These are phyloP conservation scores for Polygonum aviculare DNA, from an alignment of 148 eudicot species.

Conservation along the genomic window DNA sequence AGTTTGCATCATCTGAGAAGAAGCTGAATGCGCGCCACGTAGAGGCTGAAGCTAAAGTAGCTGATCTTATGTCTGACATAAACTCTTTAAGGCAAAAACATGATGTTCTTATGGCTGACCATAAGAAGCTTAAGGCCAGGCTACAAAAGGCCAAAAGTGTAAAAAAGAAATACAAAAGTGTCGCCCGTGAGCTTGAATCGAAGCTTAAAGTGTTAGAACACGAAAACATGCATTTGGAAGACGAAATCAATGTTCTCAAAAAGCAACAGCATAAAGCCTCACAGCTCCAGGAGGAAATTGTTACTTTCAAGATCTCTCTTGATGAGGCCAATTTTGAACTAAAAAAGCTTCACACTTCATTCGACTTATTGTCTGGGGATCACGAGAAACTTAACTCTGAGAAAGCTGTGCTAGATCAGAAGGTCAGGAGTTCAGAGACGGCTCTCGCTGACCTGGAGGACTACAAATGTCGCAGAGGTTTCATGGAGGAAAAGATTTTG, in stretches of 20 bases:
- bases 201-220: constrained; percentile 54
- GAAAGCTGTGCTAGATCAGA: constrained; percentile 34
- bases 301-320: constrained; percentile 36
- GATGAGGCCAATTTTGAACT: constrained; percentile 35
- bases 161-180: constrained; percentile 42
- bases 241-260: constrained; percentile 54
- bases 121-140: constrained; percentile 34
- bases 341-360: constrained; percentile 39
- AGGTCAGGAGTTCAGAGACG: constrained; percentile 35
- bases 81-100: constrained; percentile 32
- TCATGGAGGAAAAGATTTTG: constrained; percentile 53
- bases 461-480: constrained; percentile 30
- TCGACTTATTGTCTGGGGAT: constrained; percentile 29
- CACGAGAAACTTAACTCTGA: constrained; percentile 49
- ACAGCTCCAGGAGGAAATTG: constrained; percentile 47
- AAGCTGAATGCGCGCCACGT: constrained; percentile 29
- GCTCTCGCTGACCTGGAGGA: constrained; percentile 53
- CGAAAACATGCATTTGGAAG: constrained; percentile 46
- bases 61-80: constrained; percentile 39
- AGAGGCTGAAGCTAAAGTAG: constrained; percentile 41
- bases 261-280: constrained; percentile 45
- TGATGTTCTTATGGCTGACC: constrained; percentile 33
- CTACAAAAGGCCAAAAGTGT: constrained; percentile 31
- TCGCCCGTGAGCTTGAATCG: constrained; percentile 39
- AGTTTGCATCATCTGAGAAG: constrained; percentile 27